These are phyloP conservation scores for Cenchrus americanus DNA, from an alignment of 176 grass and related monocot genomes.

Conservation along the genomic window DNA sequence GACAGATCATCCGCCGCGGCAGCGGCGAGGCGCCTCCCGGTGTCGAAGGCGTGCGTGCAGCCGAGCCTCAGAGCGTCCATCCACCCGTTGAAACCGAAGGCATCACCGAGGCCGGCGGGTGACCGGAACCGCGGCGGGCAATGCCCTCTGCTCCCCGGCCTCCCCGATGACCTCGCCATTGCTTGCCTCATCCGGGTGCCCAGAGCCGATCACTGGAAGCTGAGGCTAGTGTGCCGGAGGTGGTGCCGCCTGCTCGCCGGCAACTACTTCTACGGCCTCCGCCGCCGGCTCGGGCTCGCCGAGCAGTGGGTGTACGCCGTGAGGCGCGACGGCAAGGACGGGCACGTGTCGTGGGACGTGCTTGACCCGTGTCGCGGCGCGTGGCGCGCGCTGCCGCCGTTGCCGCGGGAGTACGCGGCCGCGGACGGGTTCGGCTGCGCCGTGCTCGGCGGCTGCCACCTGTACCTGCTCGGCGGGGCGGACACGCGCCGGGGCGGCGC, in stretches of 20 bases:
- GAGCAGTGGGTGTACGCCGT: conserved; percentile 81
- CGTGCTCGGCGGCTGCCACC: conserved; percentile 71
- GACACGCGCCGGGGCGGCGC: conserved; percentile 44
- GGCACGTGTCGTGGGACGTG: conserved; percentile 60
- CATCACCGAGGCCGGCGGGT: background rate
- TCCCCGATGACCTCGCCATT: conserved; percentile 78
- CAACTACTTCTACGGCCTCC: conserved; percentile 87
- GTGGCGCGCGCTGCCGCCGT: conserved; percentile 69
- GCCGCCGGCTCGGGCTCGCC: conserved; percentile 52
- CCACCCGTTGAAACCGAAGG: conserved; percentile 66
- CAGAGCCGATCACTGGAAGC: conserved; percentile 61
- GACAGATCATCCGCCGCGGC: conserved; percentile 51
- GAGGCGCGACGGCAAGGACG: conserved; percentile 54
- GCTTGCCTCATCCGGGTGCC: conserved; percentile 76
- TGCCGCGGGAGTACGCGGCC: conserved; percentile 65
- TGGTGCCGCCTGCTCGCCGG: conserved; percentile 75
- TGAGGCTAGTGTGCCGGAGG: conserved; percentile 66
- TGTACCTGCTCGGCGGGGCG: conserved; percentile 70
- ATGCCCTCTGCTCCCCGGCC: conserved; percentile 64
- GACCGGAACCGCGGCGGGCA: conserved; percentile 34
- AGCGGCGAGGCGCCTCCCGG: conserved; percentile 37
- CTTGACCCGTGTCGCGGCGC: conserved; percentile 55
- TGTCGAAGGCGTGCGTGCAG: conserved; percentile 57
- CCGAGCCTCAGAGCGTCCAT: conserved; percentile 68
- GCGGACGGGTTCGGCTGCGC: conserved; percentile 72